Evolutionary conservation across 2,329 filamentous ascomycete genomes (phyloP).

Genomic region (Ophiocordyceps camponoti-floridani): DNA sequence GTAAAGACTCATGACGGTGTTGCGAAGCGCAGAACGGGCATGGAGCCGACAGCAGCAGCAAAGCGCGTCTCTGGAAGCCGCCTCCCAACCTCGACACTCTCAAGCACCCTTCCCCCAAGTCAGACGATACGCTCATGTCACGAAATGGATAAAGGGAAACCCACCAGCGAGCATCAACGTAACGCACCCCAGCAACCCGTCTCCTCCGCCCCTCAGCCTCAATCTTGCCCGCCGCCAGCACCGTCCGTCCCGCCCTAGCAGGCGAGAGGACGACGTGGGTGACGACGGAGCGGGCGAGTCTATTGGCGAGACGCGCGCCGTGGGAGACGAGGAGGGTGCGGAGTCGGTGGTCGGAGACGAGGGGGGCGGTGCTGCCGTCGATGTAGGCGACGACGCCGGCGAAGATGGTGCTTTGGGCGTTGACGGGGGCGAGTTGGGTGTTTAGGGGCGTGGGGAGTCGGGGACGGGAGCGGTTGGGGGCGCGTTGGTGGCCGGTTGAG

Average conservation of each 20-base stretch:
- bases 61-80: constrained; percentile 61
- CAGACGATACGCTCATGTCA: no score
- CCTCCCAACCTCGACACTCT: constrained; percentile 61
- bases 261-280: constrained; percentile 61
- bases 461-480: no score
- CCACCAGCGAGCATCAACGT: constrained; percentile 1
- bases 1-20: no score
- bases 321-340: constrained; percentile 61
- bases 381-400: constrained; percentile 59
- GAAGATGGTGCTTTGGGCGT: constrained; percentile 32
- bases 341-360: constrained; percentile 71
- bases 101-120: constrained; percentile 47
- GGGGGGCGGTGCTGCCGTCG: constrained; percentile 70
- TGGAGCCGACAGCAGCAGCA: constrained; percentile 38
- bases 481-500: no score
- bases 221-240: neutral
- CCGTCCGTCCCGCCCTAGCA: constrained; percentile 33
- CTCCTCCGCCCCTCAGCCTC: neutral
- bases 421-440: no score
- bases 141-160: no score
- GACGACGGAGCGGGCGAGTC: constrained; percentile 54
- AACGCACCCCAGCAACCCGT: neutral
- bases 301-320: constrained; percentile 53
- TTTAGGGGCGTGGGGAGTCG: no score
- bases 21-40: constrained; percentile 26